Conservation (phyloP, 129 eudicot genomes). For the Scalesia atractyloides region DNA sequence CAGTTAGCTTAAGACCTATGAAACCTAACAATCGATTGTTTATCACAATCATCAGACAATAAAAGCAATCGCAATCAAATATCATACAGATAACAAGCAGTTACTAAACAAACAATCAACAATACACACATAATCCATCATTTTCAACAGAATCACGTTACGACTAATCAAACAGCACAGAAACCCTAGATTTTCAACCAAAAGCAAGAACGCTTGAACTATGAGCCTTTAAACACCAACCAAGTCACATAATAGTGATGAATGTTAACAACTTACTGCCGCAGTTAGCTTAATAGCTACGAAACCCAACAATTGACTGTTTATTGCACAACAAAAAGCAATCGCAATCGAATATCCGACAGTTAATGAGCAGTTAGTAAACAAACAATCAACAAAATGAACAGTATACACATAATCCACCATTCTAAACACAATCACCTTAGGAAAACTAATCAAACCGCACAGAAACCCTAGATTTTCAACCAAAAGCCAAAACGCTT, state of each 20-base stretch:
- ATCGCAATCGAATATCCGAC: constrained; percentile 12
- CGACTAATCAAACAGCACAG: background rate
- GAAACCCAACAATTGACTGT: constrained; percentile 29
- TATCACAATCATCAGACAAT: constrained; percentile 17
- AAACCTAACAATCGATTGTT: constrained; percentile 27
- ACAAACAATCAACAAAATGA: background rate
- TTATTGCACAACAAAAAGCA: constrained; percentile 12
- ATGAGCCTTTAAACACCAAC: constrained; percentile 21
- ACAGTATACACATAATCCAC: constrained; percentile 8
- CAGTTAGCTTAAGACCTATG: constrained; percentile 32
- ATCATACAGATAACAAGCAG: constrained; percentile 3
- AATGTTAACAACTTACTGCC: constrained; percentile 24
- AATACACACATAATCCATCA: constrained; percentile 9
- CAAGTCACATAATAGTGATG: constrained; percentile 29
- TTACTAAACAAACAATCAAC: constrained; percentile 2
- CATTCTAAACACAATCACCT: background rate
- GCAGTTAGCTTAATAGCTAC: constrained; percentile 30
- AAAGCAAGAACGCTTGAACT: constrained; percentile 18
- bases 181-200: background rate
- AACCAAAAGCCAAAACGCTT: constrained; percentile 16
- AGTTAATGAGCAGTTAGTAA: constrained; percentile 4
- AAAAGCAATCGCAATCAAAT: constrained; percentile 12
- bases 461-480: constrained; percentile 4
- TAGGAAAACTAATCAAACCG: background rate
- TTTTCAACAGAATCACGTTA: background rate